Conservation (phyloP, 75 land plant genomes). For the Cupressus sempervirens region DNA sequence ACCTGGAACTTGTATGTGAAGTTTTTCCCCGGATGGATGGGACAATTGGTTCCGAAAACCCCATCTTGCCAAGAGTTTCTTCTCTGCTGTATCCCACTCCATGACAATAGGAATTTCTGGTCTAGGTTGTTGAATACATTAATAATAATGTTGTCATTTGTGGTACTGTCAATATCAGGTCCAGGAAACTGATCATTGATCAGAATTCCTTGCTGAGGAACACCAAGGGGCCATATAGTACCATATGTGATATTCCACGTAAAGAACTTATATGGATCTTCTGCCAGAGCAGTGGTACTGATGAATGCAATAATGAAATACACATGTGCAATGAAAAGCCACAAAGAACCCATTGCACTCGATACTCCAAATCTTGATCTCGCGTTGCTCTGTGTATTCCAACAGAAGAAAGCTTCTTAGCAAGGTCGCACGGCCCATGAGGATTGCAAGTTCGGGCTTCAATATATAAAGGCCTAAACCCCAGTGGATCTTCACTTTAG, state of each 20-base stretch:
- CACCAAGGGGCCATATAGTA: conserved; percentile 30
- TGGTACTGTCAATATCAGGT: conserved; percentile 55
- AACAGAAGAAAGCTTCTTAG: no score
- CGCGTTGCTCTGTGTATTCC: no score
- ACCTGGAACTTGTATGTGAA: no score
- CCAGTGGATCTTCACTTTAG: no score
- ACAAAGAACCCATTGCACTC: conserved; percentile 1
- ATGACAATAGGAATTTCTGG: conserved; percentile 65
- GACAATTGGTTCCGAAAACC: no score
- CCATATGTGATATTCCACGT: conserved; percentile 46
- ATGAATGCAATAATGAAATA: neutral
- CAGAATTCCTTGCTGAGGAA: conserved; percentile 67
- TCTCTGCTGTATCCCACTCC: no score
- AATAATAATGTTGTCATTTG: conserved; percentile 74
- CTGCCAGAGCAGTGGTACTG: conserved; percentile 8
- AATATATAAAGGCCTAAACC: no score
- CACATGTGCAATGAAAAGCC: neutral
- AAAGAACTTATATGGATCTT: conserved; percentile 58
- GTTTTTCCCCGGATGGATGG: no score
- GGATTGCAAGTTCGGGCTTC: no score
- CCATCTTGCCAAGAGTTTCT: no score
- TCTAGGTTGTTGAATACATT: conserved; percentile 75
- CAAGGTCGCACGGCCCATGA: no score
- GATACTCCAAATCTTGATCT: no score
- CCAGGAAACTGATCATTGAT: conserved; percentile 94